Conservation (phyloP, 2,329 filamentous ascomycete species). For the Didymella keratinophila region DNA sequence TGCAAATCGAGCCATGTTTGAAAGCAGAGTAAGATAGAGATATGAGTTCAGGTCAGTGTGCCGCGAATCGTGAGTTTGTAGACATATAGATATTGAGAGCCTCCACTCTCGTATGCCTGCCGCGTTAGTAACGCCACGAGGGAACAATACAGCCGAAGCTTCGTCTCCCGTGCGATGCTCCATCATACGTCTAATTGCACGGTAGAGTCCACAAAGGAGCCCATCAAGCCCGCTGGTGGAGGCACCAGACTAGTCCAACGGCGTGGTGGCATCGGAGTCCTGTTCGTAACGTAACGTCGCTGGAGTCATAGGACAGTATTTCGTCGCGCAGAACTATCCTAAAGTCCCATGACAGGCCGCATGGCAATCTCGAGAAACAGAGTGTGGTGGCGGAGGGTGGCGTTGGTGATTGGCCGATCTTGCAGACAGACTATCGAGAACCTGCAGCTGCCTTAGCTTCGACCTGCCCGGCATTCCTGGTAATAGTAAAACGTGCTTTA, state of each 20-base stretch:
- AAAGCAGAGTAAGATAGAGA: background rate
- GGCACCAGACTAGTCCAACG: background rate
- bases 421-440: slow-evolving; percentile 1
- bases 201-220: background rate
- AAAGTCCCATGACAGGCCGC: background rate
- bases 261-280: background rate
- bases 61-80: background rate
- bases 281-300: background rate
- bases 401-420: background rate
- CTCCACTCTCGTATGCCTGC: background rate
- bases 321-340: background rate
- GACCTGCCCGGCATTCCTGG: background rate
- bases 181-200: background rate
- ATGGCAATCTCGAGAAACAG: background rate
- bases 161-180: background rate
- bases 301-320: background rate
- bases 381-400: background rate
- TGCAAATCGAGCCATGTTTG: background rate
- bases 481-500: background rate
- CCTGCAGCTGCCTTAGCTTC: background rate
- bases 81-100: background rate
- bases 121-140: background rate
- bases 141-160: background rate
- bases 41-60: background rate
- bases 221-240: background rate